Conservation (phyloP, 352 stramenopile genomes). For the Phytopythium montanum region DNA sequence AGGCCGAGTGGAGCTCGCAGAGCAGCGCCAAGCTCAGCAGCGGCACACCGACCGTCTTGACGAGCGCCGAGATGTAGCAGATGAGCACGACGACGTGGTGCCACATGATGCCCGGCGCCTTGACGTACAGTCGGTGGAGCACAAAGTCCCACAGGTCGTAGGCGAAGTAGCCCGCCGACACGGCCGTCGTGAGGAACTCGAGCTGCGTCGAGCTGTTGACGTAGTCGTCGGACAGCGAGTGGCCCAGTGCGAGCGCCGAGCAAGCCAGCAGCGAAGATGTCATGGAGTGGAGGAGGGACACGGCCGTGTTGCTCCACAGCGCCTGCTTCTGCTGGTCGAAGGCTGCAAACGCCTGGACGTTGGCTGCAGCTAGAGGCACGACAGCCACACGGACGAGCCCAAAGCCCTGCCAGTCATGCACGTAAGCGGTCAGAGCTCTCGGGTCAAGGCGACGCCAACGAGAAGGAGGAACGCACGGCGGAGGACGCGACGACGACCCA, state of each 20-base stretch:
- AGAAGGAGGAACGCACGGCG: constrained; percentile 24
- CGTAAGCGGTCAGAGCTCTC: neutral
- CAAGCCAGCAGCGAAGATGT: constrained; percentile 54
- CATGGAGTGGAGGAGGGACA: constrained; percentile 68
- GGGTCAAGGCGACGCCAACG: too few relatives aligned
- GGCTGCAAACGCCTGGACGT: constrained; percentile 40
- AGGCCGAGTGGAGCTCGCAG: constrained; percentile 75
- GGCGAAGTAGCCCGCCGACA: constrained; percentile 78
- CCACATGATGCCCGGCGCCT: constrained; percentile 58
- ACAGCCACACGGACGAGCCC: constrained; percentile 35
- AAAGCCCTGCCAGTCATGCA: constrained; percentile 32
- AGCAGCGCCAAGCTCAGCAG: constrained; percentile 67
- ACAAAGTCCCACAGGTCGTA: constrained; percentile 81
- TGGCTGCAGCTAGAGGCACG: constrained; percentile 29
- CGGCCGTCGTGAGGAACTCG: constrained; percentile 50
- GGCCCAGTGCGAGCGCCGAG: constrained; percentile 36
- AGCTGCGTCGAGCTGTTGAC: constrained; percentile 31
- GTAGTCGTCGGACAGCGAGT: constrained; percentile 46
- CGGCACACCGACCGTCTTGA: constrained; percentile 67
- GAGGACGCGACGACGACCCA: constrained; percentile 68
- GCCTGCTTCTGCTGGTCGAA: constrained; percentile 44
- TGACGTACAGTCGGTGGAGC: constrained; percentile 68
- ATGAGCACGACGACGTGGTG: constrained; percentile 79
- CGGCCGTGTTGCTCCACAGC: constrained; percentile 70
- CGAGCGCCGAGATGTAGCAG: constrained; percentile 75